These are phyloP conservation scores for Fusarium robinianum DNA, from an alignment of 2,329 filamentous ascomycete genomes.

Conservation along the genomic window DNA sequence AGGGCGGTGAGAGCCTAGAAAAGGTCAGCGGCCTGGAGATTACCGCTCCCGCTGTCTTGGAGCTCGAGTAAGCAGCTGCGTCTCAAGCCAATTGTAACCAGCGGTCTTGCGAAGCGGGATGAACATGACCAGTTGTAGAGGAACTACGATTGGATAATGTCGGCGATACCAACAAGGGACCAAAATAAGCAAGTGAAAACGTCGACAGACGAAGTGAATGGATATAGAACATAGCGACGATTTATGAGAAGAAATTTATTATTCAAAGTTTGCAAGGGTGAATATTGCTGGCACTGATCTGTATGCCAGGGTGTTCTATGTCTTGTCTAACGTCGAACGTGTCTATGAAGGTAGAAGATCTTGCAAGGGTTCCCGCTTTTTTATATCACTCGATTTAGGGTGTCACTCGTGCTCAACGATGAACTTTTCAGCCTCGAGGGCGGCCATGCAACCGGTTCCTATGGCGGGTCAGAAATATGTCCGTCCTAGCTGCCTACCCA, in stretches of 20 bases:
- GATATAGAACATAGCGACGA: too few species aligned
- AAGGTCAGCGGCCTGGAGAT: conserved; percentile 58
- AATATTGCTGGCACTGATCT: conserved; percentile 21
- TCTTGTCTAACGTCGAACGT: conserved; percentile 25
- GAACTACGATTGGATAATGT: too few species aligned
- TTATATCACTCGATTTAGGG: conserved; percentile 17
- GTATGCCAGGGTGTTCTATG: conserved; percentile 24
- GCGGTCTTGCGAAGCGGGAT: too few species aligned
- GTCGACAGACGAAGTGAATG: too few species aligned
- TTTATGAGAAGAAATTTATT: conserved; percentile 8
- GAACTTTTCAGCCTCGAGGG: conserved; percentile 94
- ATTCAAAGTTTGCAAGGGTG: conserved; percentile 19
- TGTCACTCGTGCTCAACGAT: conserved; percentile 72
- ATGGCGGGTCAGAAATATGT: conserved; percentile 2
- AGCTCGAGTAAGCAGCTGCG: conserved; percentile 48
- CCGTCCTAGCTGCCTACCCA: too few species aligned
- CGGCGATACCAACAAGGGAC: too few species aligned
- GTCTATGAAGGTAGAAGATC: conserved; percentile 31
- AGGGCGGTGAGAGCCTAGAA: conserved; percentile 68
- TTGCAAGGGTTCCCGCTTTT: conserved; percentile 17
- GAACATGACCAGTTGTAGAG: too few species aligned
- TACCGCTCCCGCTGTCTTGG: conserved; percentile 56
- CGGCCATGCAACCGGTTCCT: conserved; percentile 94
- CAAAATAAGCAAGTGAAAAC: too few species aligned
- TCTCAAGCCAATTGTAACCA: too few species aligned